A percentile compares a stretch with the other conserved stretches of the same genome.
Conservation (phyloP, 768 basidiomycete species). For the Serendipita indica region DNA sequence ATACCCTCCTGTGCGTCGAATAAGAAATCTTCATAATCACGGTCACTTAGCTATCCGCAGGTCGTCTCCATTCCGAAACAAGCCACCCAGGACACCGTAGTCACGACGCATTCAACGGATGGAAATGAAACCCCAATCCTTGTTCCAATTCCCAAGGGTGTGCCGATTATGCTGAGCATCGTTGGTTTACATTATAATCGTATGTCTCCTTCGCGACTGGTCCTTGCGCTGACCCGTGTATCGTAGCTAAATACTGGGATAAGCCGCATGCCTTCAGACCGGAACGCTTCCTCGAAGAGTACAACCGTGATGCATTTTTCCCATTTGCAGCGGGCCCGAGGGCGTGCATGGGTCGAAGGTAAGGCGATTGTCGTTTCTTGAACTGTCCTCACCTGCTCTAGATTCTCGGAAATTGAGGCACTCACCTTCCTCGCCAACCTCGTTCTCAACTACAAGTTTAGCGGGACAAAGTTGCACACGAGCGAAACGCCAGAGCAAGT, state of each 20-base stretch:
- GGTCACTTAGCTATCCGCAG: too few species aligned
- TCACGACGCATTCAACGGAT: constrained; percentile 15
- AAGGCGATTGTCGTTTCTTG: too few species aligned
- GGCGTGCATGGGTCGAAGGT: constrained; percentile 13
- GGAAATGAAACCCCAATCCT: background rate
- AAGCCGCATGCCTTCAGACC: background rate
- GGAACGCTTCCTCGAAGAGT: background rate
- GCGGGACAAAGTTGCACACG: background rate
- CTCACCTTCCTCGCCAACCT: background rate
- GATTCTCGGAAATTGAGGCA: background rate
- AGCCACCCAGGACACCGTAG: constrained; percentile 17
- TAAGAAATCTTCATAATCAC: too few species aligned
- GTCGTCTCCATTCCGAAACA: constrained; percentile 19
- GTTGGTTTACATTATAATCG: constrained; percentile 11
- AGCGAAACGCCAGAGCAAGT: background rate
- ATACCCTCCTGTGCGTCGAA: constrained; percentile 33
- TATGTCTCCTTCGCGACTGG: background rate
- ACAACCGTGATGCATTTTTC: background rate
- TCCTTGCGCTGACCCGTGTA: background rate
- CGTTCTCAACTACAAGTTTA: background rate
- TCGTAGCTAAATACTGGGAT: background rate
- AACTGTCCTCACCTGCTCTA: background rate
- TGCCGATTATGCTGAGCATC: background rate
- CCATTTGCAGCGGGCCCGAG: background rate
- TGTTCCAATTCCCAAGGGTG: constrained; percentile 4